A percentile compares a stretch with the other conserved stretches of the same genome.
Evolutionary conservation across 1,284 basidiomycete genomes (phyloP).

Genomic region (Ustilago cynodontis): DNA sequence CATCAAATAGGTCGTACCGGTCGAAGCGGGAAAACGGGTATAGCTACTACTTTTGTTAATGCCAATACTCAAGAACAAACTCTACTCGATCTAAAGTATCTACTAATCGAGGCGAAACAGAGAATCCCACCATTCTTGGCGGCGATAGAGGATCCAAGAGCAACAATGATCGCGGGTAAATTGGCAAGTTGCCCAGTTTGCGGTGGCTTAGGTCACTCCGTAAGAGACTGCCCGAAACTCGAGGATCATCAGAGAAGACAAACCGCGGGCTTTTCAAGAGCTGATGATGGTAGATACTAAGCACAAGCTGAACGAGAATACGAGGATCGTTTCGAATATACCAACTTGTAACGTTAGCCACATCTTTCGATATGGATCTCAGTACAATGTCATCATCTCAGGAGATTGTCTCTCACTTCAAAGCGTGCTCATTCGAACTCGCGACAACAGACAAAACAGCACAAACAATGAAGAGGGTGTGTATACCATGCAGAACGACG

Average conservation of each 20-base stretch:
- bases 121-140: constrained; percentile 96
- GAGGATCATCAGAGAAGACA: constrained; percentile 84
- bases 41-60: constrained; percentile 99
- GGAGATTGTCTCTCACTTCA: background rate
- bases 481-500: constrained; percentile 49
- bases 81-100: constrained; percentile 93
- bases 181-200: constrained; percentile 93
- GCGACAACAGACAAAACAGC: background rate
- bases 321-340: background rate
- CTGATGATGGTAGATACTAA: constrained; percentile 43
- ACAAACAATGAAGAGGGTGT: background rate
- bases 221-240: constrained; percentile 94
- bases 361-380: no score
- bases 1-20: constrained; percentile 99
- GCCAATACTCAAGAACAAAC: constrained; percentile 97
- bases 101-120: constrained; percentile 96
- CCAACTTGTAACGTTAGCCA: background rate
- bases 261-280: constrained; percentile 45
- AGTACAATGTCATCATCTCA: background rate
- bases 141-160: constrained; percentile 86
- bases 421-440: no score
- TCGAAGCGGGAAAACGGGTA: constrained; percentile 95
- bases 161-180: constrained; percentile 79
- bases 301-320: no score
- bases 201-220: constrained; percentile 94